Evolutionary conservation across 2,329 filamentous ascomycete species (phyloP), one percentile per base, ranked within the genome.

Genomic region (Lasiodiplodia citricola): DNA sequence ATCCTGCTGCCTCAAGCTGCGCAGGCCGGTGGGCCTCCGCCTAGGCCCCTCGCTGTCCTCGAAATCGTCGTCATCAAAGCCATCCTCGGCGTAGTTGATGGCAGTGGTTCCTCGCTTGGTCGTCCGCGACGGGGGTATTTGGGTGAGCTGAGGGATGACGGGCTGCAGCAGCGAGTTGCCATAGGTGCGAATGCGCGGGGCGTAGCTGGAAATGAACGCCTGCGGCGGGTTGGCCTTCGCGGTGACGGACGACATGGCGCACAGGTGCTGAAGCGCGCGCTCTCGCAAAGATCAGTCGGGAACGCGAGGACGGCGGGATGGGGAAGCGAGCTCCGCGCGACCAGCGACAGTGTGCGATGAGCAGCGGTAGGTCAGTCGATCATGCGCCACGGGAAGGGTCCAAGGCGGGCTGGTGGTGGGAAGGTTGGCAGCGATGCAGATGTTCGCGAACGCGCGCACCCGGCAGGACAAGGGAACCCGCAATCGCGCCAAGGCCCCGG

Each of bases 71-170:
- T 90, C 94, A 73, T 97, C 95, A 76, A 91, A 97, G 57, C 94
- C 94, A 79, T 98, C 95, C 79, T 99, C 96, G 28, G 96, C 95
- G 78, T 99, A 99, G 83, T 97, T 99, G 82, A 98, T 96, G 71
- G 95, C 92, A 41, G 93, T 96, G 2, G 96, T 98, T 69, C 96
- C 96, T 80, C 96, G 91, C 84, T 99, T 98, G 10, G 96, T 98
- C n/a, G 92, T 97, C 78, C 95, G 89, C 74, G 92, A 83, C 50
- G 91, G 88, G 28, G 89, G 90, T 2, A 88, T 80, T n/a, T 88
- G 86, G 68, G 90, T 86, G 71, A 89, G 90, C 67, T 87, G 87
- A 71, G 91, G 92, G 70, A 95, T 87, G 71, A 96, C 90, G 44
- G 95, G 94, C 28, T 92, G 93, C 70, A 97, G 88, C 67, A 98